Evolutionary conservation across 257 asterid genomes (phyloP).

Genomic region (Hygrophila difformis): DNA sequence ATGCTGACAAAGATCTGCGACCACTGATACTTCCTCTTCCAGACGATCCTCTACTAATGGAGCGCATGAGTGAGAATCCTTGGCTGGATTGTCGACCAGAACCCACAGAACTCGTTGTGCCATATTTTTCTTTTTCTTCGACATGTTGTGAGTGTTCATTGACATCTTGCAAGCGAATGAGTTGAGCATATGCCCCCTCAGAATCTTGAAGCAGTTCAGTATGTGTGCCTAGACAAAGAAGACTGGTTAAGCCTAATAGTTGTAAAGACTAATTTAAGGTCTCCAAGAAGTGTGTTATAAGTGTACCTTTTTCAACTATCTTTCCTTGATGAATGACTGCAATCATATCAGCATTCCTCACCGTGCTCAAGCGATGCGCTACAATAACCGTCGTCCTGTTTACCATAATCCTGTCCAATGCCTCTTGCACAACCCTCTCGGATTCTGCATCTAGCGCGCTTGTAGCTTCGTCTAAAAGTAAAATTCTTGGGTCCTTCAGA

Average conservation of each 20-base stretch:
- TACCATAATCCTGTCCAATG: constrained; percentile 56
- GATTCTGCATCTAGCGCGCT: constrained; percentile 75
- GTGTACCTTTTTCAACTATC: constrained; percentile 53
- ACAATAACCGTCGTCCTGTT: constrained; percentile 57
- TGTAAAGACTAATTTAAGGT: no score
- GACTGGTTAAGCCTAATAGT: no score
- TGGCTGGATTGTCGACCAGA: constrained; percentile 51
- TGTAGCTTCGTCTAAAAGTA: constrained; percentile 74
- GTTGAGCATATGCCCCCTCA: constrained; percentile 52
- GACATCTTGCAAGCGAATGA: constrained; percentile 42
- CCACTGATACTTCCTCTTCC: constrained; percentile 52
- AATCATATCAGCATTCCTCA: constrained; percentile 54
- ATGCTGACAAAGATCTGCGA: constrained; percentile 36
- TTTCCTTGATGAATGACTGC: constrained; percentile 62
- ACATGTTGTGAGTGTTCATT: constrained; percentile 20
- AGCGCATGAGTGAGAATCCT: constrained; percentile 40
- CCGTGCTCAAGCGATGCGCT: constrained; percentile 64
- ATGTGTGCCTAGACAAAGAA: constrained; percentile 44
- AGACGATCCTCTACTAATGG: constrained; percentile 66
- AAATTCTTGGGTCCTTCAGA: constrained; percentile 52
- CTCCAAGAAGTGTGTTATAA: no score
- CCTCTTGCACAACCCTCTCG: constrained; percentile 62
- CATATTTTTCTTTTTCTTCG: constrained; percentile 34
- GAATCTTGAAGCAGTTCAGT: constrained; percentile 41
- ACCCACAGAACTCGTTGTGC: constrained; percentile 26